Evolutionary conservation across 2,329 filamentous ascomycete species (phyloP), one percentile per base, ranked within the genome.

Genomic region (Alternaria gansuensis): DNA sequence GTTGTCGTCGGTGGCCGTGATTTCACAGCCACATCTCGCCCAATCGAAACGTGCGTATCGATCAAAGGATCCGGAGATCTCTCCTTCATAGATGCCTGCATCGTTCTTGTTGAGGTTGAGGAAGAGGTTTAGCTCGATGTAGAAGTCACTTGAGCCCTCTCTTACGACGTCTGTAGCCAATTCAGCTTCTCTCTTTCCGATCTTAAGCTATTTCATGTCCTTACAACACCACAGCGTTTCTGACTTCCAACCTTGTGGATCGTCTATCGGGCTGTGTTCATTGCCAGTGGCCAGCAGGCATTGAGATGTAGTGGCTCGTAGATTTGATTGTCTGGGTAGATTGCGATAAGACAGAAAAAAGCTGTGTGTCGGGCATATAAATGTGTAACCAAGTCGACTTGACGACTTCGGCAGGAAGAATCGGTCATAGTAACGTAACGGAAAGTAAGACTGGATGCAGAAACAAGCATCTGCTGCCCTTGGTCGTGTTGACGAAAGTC

Each of bases 11-110:
- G 14, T 4, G 13, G 10, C 21, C 2, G 21, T 24, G 21, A 8
- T 24, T 13, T 23, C 21, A 40, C 7, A 24, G 37, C 21, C 11
- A 21, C 7, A 4, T 14, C 24, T 24, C 9, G 17, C 21, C 75
- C 5, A 70, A 72, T 58, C 71, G 69, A 62, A 77, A 77, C 14
- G 71, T 74, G 33, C 63, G 61, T 17, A 76, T 68, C 5, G 60
- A 65, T 71, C 45, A 7, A 76, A 70, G 3, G 73, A 73, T 2
- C 73, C 72, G 29, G 75, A 76, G n/a, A 77, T 72, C 61, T 77
- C 73, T 34, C 76, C 68, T 17, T 60, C 54, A 43, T 71, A 75
- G 33, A 75, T 73, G 14, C 59, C 51, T 1, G 65, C 65, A 60
- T 69, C 71, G n/a, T 57, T 37, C 24, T 68, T 65, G 31, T 62